Percentiles rank a stretch among this genome's conserved stretches.
Conservation (phyloP, 2,329 filamentous ascomycete species). For the Onygena corvina region DNA sequence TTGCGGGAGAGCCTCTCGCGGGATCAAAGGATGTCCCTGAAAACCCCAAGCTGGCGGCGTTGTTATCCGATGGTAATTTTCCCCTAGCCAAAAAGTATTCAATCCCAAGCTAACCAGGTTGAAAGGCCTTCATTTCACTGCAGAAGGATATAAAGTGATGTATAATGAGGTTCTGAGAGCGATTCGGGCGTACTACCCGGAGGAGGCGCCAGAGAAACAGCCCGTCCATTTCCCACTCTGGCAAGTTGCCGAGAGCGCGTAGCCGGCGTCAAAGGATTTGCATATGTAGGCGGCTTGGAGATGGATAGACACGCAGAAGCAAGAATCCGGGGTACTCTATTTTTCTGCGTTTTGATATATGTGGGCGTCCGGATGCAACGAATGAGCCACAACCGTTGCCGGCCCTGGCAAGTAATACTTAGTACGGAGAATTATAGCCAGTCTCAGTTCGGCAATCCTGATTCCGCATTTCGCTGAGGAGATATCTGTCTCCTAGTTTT, state of each 20-base stretch:
- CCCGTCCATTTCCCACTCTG: constrained; percentile 44
- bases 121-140: constrained; percentile 47
- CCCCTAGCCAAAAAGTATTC: background rate
- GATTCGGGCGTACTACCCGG: constrained; percentile 43
- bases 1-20: constrained; percentile 38
- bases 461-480: no score
- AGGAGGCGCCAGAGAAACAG: constrained; percentile 42
- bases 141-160: constrained; percentile 45
- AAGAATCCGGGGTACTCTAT: background rate
- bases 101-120: background rate
- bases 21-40: constrained; percentile 48
- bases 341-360: background rate
- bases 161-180: constrained; percentile 43
- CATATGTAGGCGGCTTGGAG: background rate
- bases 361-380: background rate
- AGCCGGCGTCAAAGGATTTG: constrained; percentile 2
- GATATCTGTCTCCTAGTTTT: no score
- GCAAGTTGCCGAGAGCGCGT: constrained; percentile 26
- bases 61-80: constrained; percentile 44
- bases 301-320: no score
- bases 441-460: no score
- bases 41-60: constrained; percentile 43
- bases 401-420: no score
- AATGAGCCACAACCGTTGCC: background rate
- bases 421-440: no score